Evolutionary conservation across 2,329 filamentous ascomycete genomes (phyloP).

Genomic region (Ophiostoma ulmi): DNA sequence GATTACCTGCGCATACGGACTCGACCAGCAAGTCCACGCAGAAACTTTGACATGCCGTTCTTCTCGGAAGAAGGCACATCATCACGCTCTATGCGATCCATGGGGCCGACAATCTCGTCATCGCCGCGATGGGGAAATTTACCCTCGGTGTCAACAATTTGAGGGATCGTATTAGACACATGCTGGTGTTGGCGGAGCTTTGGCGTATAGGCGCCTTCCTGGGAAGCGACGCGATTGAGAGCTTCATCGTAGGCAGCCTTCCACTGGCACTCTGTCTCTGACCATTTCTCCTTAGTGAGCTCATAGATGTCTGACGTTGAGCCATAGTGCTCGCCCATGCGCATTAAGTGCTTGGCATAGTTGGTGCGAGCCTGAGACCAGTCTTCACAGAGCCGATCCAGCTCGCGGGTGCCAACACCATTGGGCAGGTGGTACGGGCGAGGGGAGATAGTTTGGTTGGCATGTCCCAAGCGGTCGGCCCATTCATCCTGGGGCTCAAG

Average conservation of each 20-base stretch:
- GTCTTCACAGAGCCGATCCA: slow-evolving; percentile 63
- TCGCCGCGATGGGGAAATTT: slow-evolving; percentile 88
- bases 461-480: slow-evolving; percentile 81
- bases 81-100: slow-evolving; percentile 55
- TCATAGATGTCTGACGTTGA: slow-evolving; percentile 82
- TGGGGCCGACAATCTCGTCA: slow-evolving; percentile 88
- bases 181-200: slow-evolving; percentile 42
- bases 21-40: slow-evolving; percentile 43
- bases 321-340: slow-evolving; percentile 86
- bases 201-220: neutral
- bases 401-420: slow-evolving; percentile 49
- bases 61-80: neutral
- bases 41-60: slow-evolving; percentile 37
- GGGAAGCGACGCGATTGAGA: slow-evolving; percentile 46
- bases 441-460: slow-evolving; percentile 84
- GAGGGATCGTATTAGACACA: slow-evolving; percentile 60
- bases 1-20: slow-evolving; percentile 19
- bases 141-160: slow-evolving; percentile 65
- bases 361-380: slow-evolving; percentile 81
- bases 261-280: slow-evolving; percentile 71
- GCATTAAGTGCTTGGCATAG: slow-evolving; percentile 82
- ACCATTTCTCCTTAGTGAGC: slow-evolving; percentile 85
- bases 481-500: slow-evolving; percentile 64
- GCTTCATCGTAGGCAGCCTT: slow-evolving; percentile 62
- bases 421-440: slow-evolving; percentile 60